Evolutionary conservation across 2,329 filamentous ascomycete species (phyloP).

Genomic region (Penicillium frequentans): DNA sequence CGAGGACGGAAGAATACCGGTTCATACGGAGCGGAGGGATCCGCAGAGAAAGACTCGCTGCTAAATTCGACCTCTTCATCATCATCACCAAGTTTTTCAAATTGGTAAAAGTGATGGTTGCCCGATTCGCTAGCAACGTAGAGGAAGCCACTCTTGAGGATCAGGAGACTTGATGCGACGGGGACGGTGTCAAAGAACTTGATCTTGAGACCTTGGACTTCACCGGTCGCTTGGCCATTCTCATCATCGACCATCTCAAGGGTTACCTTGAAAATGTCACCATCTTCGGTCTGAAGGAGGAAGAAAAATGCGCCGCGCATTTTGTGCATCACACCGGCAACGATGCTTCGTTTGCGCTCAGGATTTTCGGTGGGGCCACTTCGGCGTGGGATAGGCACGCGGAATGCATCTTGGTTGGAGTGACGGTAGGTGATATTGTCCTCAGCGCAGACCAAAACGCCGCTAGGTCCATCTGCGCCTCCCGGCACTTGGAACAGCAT

Average conservation of each 20-base stretch:
- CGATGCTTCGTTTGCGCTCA: slow-evolving; percentile 81
- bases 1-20: slow-evolving; percentile 85
- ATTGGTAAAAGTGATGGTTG: slow-evolving; percentile 93
- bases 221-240: slow-evolving; percentile 73
- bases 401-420: slow-evolving; percentile 86
- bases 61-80: slow-evolving; percentile 84
- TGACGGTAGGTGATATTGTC: slow-evolving; percentile 97
- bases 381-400: slow-evolving; percentile 83
- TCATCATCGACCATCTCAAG: slow-evolving; percentile 85
- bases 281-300: slow-evolving; percentile 91
- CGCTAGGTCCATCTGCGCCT: slow-evolving; percentile 88
- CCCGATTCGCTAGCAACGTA: slow-evolving; percentile 91
- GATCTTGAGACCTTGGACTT: slow-evolving; percentile 81
- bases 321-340: slow-evolving; percentile 95
- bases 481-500: slow-evolving; percentile 95
- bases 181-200: slow-evolving; percentile 99
- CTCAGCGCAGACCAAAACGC: slow-evolving; percentile 90
- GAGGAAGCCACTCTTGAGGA: slow-evolving; percentile 92
- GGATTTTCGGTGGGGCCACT: slow-evolving; percentile 89
- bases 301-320: slow-evolving; percentile 98
- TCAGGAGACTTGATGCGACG: slow-evolving; percentile 80
- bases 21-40: slow-evolving; percentile 69
- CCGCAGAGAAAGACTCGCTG: slow-evolving; percentile 78
- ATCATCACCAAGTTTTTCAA: slow-evolving; percentile 94
- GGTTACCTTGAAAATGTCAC: slow-evolving; percentile 96